These are phyloP conservation scores for Alternaria triticina DNA, from an alignment of 2,329 filamentous ascomycete genomes.

Conservation along the genomic window DNA sequence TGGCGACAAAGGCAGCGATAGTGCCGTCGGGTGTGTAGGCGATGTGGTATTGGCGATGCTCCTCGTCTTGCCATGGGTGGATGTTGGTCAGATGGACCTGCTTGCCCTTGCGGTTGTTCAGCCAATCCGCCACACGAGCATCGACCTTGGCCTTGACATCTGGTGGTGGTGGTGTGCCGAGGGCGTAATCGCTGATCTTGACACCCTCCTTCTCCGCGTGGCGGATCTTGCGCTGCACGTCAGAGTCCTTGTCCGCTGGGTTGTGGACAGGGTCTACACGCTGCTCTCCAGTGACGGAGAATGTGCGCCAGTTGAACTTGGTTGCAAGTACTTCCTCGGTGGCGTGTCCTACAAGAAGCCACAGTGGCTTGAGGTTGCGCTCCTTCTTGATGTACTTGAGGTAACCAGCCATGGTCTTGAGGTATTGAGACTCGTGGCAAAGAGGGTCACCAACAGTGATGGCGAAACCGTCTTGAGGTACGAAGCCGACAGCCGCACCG, in stretches of 20 bases:
- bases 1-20: slow-evolving; percentile 78
- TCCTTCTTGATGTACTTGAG: slow-evolving; percentile 77
- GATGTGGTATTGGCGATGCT: slow-evolving; percentile 85
- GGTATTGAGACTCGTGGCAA: slow-evolving; percentile 79
- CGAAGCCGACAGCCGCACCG: slow-evolving; percentile 85
- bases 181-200: slow-evolving; percentile 74
- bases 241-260: slow-evolving; percentile 67
- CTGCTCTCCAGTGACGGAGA: slow-evolving; percentile 89
- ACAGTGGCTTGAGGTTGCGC: slow-evolving; percentile 77
- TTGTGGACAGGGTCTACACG: slow-evolving; percentile 78
- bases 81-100: slow-evolving; percentile 93
- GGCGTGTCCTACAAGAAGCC: slow-evolving; percentile 83
- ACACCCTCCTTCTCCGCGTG: slow-evolving; percentile 84
- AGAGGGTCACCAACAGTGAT: slow-evolving; percentile 88
- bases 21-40: slow-evolving; percentile 74
- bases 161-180: slow-evolving; percentile 67
- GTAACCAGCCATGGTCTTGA: slow-evolving; percentile 74
- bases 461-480: slow-evolving; percentile 76
- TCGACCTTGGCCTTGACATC: slow-evolving; percentile 75
- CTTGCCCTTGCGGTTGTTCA: slow-evolving; percentile 76
- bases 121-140: slow-evolving; percentile 78
- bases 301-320: slow-evolving; percentile 83
- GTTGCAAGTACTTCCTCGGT: slow-evolving; percentile 81
- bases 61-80: slow-evolving; percentile 82
- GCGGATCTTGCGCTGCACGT: slow-evolving; percentile 76